phyloP scores from a whole-genome alignment of 2,329 filamentous ascomycete species.

The Xylaria sp. region DNA sequence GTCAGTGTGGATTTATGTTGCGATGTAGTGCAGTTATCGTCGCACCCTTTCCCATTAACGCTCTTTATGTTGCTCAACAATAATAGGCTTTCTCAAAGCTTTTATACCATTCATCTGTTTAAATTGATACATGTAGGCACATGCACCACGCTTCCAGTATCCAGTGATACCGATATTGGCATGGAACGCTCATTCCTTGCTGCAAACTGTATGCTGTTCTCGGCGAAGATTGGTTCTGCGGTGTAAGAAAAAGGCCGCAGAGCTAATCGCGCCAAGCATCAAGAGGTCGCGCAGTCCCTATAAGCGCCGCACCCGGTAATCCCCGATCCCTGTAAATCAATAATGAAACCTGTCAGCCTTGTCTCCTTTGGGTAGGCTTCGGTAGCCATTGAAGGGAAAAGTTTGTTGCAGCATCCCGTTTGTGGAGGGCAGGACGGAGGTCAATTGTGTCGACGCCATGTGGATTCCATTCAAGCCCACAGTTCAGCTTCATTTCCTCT shows the following conservation, averaged over 20 bases:
- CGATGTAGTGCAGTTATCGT: slow-evolving; percentile 5
- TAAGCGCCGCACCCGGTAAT: slow-evolving; percentile 39
- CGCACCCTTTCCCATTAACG: slow-evolving; percentile 3
- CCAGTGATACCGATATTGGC: neutral
- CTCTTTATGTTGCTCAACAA: neutral
- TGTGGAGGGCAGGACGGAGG: slow-evolving; percentile 6
- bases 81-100: too few species aligned
- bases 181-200: neutral
- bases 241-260: slow-evolving; percentile 28
- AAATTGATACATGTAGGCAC: neutral
- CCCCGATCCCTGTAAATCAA: slow-evolving; percentile 38
- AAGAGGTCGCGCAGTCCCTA: slow-evolving; percentile 26
- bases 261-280: slow-evolving; percentile 24
- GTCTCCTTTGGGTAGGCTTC: slow-evolving; percentile 50
- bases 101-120: neutral
- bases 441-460: slow-evolving; percentile 32
- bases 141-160: neutral
- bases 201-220: slow-evolving; percentile 6
- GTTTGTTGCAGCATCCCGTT: slow-evolving; percentile 39
- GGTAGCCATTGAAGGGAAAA: slow-evolving; percentile 37
- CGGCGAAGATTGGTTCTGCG: neutral
- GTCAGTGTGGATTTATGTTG: slow-evolving; percentile 27
- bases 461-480: slow-evolving; percentile 38
- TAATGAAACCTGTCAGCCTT: slow-evolving; percentile 48
- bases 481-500: slow-evolving; percentile 25